Evolutionary conservation across 208 protist species (phyloP).

Genomic region (Crithidia sp.): DNA sequence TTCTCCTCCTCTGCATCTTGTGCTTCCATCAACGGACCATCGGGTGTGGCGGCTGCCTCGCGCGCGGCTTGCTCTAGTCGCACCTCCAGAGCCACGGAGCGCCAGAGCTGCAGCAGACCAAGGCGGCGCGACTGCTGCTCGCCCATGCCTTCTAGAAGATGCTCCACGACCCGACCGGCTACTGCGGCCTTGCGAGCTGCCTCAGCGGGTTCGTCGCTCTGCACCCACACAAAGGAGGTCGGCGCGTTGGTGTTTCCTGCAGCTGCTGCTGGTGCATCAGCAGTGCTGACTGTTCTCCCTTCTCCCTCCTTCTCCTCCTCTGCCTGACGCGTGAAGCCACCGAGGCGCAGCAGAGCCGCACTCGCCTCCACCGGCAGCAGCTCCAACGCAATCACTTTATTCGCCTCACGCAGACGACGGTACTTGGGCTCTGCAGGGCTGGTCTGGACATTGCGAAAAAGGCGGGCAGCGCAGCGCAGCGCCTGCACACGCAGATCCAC

Average conservation of each 20-base stretch:
- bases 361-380: slow-evolving; percentile 55
- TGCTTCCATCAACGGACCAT: background rate
- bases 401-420: slow-evolving; percentile 50
- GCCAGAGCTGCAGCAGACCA: slow-evolving; percentile 34
- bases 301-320: background rate
- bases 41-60: background rate
- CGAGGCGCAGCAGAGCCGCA: slow-evolving; percentile 41
- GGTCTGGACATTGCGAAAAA: slow-evolving; percentile 53
- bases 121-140: slow-evolving; percentile 30
- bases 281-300: background rate
- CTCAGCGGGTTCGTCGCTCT: background rate
- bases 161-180: slow-evolving; percentile 8
- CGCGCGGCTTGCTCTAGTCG: slow-evolving; percentile 51
- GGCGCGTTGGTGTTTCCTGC: background rate
- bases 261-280: background rate
- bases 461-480: slow-evolving; percentile 44
- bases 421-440: slow-evolving; percentile 57
- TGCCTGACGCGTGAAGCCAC: slow-evolving; percentile 42
- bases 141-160: slow-evolving; percentile 22
- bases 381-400: slow-evolving; percentile 41
- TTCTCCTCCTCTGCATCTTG: background rate
- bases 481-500: slow-evolving; percentile 34
- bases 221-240: slow-evolving; percentile 15
- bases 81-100: slow-evolving; percentile 50
- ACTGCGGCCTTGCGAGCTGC: background rate